Base-by-base conservation (phyloP, 164 flowering plant genomes). In the Tetracentron sinense region DNA sequence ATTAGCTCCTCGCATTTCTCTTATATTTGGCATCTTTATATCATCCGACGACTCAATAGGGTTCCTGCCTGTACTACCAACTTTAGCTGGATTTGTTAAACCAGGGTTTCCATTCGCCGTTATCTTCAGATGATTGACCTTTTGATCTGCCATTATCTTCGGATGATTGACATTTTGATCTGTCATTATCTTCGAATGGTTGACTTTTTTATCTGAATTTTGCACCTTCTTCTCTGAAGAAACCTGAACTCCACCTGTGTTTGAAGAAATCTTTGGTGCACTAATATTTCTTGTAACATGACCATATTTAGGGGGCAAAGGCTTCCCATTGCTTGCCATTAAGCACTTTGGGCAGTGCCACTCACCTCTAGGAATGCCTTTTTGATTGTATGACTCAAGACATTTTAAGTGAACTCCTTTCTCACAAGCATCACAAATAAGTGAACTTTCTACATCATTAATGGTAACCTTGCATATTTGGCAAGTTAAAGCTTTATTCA, bases 401-500 rank as follows among this genome's bases (percentile, higher is more conserved):
- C 99, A 94, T 61, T 81, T 88, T 57, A 88, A 65, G 78, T 94
- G 97, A 75, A 62, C 79, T 66, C 93, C 99, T 65, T 81, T 84
- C 74, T 94, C 99, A 75, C 99, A 94, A 56, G 86, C 81, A 82
- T 94, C 99, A 78, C 99, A 91, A 69, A 91, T 75, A 72, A 88
- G 89, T 60, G 84, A 74, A 69, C 70, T 82, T 64, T 89, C 93
- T 62, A 88, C 80, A 30, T 94, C 97, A 63, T 57, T 83, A 31
- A 80, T 64, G 16, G 73, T 63, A 54, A 71, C 47, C 69, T 83
- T 78, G 82, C 99, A 94, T 21, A 75, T 66, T 73, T 89, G 96
- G 68, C 97, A 94, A 66, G 78, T 75, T 66, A 91, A 58, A 25
- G 90, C 74, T 75, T 79, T 88, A 60, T 72, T 87, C 97, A 94